Conservation (phyloP, 73 alveolate species). For the Effrenium voratum region DNA sequence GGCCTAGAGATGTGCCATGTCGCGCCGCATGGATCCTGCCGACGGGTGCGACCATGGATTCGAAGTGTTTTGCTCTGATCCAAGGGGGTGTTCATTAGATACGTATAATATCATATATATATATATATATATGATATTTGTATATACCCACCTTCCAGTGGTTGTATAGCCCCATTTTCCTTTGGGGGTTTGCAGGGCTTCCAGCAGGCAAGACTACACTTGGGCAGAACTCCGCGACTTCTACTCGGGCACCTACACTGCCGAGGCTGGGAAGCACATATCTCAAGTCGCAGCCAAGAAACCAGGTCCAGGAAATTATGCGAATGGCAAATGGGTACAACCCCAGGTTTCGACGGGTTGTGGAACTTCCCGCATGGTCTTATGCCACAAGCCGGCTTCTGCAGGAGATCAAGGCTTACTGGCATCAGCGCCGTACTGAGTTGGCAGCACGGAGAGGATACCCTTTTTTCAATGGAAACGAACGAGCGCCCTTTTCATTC, state of each 20-base stretch:
- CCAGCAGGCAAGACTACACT: neutral
- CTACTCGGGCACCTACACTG: neutral
- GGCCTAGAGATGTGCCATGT: neutral
- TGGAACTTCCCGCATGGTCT: neutral
- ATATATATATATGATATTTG: neutral
- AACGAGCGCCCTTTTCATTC: too few relatives aligned
- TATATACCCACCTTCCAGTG: neutral
- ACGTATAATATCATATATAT: too few relatives aligned
- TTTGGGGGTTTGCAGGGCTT: neutral
- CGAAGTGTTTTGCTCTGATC: neutral
- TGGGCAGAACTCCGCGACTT: constrained; percentile 38
- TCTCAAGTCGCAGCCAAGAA: neutral
- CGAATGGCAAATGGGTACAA: neutral
- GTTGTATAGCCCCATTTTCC: neutral
- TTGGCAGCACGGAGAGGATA: neutral
- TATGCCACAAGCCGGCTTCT: neutral
- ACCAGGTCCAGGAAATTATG: neutral
- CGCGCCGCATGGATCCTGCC: constrained; percentile 21
- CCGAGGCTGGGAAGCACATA: neutral
- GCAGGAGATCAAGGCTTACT: constrained; percentile 42
- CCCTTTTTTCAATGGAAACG: too few relatives aligned
- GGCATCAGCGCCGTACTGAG: constrained; percentile 11
- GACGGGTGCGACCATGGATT: constrained; percentile 6
- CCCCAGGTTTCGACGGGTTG: neutral
- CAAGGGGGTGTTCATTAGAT: too few relatives aligned